These are phyloP conservation scores for Apiotrichum veenhuisii DNA, from an alignment of 1,284 basidiomycete genomes.

Conservation along the genomic window DNA sequence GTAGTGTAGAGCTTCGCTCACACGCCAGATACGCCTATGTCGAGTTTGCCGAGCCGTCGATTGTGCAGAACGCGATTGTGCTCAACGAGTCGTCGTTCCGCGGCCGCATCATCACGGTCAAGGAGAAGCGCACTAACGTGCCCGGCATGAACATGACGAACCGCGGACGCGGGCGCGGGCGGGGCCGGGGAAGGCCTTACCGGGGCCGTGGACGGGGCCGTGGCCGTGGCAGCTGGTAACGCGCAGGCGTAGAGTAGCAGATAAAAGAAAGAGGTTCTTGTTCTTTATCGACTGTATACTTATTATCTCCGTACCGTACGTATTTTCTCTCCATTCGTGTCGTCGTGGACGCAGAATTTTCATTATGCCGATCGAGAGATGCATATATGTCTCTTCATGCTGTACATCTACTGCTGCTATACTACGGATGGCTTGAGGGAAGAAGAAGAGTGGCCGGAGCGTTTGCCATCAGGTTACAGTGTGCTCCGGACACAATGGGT, in stretches of 20 bases:
- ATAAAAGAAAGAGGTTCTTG: no score
- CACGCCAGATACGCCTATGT: conserved; percentile 86
- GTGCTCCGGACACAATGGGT: not conserved
- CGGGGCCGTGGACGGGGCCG: conserved; percentile 61
- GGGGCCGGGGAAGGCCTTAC: conserved; percentile 59
- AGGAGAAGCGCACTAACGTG: conserved; percentile 86
- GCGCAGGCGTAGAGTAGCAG: not conserved
- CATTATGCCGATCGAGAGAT: not conserved
- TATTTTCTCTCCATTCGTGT: no score
- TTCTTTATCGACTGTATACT: not conserved
- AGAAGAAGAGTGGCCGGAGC: not conserved
- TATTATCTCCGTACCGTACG: not conserved
- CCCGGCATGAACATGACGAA: conserved; percentile 66
- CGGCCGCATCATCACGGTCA: conserved; percentile 88
- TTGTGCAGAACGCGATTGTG: conserved; percentile 87
- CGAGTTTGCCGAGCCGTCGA: conserved; percentile 92
- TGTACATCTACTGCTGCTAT: conserved; percentile 11
- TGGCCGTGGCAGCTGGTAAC: conserved; percentile 59
- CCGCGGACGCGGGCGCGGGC: conserved; percentile 66
- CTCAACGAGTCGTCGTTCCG: conserved; percentile 95
- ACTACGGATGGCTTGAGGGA: not conserved
- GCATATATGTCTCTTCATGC: conserved; percentile 13
- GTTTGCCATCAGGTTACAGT: not conserved
- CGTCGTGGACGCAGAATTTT: not conserved
- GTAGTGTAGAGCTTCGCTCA: not conserved